Evolutionary conservation across 2,329 filamentous ascomycete species (phyloP), one percentile per base, ranked within the genome.

Genomic region (Colletotrichum sp.): DNA sequence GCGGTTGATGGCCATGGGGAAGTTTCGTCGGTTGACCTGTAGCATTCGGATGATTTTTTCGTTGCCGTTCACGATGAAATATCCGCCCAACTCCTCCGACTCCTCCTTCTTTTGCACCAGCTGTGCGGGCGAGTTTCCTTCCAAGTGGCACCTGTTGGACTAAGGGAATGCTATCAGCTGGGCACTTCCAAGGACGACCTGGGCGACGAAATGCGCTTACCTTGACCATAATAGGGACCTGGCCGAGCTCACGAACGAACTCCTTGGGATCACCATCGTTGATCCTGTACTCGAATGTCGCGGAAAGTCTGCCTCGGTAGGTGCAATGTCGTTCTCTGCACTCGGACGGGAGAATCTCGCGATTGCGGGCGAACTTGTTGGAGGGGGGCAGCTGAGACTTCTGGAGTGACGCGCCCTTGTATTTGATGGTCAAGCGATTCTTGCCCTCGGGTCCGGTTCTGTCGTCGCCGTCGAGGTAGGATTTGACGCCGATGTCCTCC

Each of bases 61-160:
- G 81, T 96, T 98, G 78, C 97, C 97, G 83, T 99, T 99, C 81
- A 99, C 94, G 80, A 99, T 93, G 82, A 98, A 99, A 84, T 98
- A 99, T 60, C 97, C 97, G 48, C 97, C 97, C 36, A 98, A 87
- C 85, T 99, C 97, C 85, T 99, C 97, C 0, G 96, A 94, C 85
- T 99, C 97, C 86, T 99, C 97, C 83, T 98, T 98, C 76, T 92
- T 92, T 78, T 94, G 90, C 34, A 98, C 95, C 18, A 99, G 90
- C 80, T 94, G 90, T 13, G 93, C 93, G 0, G 97, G 97, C 8
- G 95, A 93, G 80, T 96, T 93, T 77, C 94, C 94, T 83, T 98
- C 93, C 30, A 99, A 91, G 83, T 99, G 96, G 83, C 97, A 99
- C 83, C 93, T 91, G 83, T 96, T 98, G 75, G 96, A 97, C 93